A percentile compares a stretch with the other conserved stretches of the same genome.
Conservation (phyloP, 805 yeast genomes). For the Lipomyces lipofer region DNA sequence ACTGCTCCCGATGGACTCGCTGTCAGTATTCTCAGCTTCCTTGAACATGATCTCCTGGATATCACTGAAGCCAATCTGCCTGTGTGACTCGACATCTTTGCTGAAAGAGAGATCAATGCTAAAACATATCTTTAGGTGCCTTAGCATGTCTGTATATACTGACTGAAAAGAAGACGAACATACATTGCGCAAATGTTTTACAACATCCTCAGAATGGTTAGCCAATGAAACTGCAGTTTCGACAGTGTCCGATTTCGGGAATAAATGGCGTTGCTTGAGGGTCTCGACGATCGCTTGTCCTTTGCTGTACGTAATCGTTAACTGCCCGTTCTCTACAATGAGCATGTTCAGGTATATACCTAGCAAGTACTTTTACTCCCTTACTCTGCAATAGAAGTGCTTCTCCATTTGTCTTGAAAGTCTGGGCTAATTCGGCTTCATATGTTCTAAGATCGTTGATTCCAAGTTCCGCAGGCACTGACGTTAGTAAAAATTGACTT, state of each 20-base stretch:
- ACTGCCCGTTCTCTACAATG: too few relatives aligned
- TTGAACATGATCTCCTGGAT: conserved; percentile 11
- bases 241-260: too few relatives aligned
- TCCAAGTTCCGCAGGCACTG: background rate
- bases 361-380: conserved; percentile 5
- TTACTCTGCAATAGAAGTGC: conserved; percentile 6
- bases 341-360: too few relatives aligned
- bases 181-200: conserved; percentile 1
- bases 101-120: background rate
- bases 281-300: background rate
- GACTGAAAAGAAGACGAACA: background rate
- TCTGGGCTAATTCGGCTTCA: conserved; percentile 11
- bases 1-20: background rate
- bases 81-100: conserved; percentile 2
- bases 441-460: background rate
- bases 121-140: background rate
- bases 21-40: background rate
- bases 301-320: too few relatives aligned
- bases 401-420: conserved; percentile 6
- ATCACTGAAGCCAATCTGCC: conserved; percentile 5
- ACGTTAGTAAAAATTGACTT: background rate
- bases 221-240: too few relatives aligned
- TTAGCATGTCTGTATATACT: background rate
- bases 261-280: too few relatives aligned
- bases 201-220: background rate